Conservation (phyloP, 768 basidiomycete genomes). For the Collybia nuda region DNA sequence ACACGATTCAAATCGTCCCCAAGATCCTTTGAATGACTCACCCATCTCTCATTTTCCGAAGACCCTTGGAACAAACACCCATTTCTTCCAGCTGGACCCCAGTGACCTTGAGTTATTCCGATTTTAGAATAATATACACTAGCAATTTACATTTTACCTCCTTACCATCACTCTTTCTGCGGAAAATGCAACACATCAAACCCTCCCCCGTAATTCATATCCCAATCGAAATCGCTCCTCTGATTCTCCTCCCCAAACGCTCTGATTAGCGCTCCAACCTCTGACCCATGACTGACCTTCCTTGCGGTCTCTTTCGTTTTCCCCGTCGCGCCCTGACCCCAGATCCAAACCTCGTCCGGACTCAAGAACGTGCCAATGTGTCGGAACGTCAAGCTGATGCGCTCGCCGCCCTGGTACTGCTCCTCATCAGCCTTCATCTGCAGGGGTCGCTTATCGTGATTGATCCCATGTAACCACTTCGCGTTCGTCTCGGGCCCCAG, state of each 20-base stretch:
- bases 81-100: too few relatives aligned
- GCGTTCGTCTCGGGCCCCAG: conserved; percentile 73
- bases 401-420: conserved; percentile 45
- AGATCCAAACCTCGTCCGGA: conserved; percentile 50
- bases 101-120: too few relatives aligned
- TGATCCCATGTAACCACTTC: conserved; percentile 76
- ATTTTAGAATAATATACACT: too few relatives aligned
- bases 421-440: conserved; percentile 55
- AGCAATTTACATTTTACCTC: not conserved
- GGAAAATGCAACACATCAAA: conserved; percentile 67
- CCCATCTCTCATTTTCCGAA: too few relatives aligned
- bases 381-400: conserved; percentile 81
- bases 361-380: conserved; percentile 76
- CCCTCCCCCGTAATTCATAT: conserved; percentile 60
- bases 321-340: conserved; percentile 69
- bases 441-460: conserved; percentile 68
- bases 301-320: conserved; percentile 58
- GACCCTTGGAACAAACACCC: too few relatives aligned
- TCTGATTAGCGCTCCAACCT: conserved; percentile 35
- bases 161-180: not conserved
- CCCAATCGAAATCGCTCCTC: conserved; percentile 70
- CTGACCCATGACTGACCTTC: conserved; percentile 44
- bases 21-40: too few relatives aligned
- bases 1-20: too few relatives aligned
- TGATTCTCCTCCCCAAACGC: conserved; percentile 80